phyloP scores from a whole-genome alignment of 768 basidiomycete species.

The Pleurotus djamor region DNA sequence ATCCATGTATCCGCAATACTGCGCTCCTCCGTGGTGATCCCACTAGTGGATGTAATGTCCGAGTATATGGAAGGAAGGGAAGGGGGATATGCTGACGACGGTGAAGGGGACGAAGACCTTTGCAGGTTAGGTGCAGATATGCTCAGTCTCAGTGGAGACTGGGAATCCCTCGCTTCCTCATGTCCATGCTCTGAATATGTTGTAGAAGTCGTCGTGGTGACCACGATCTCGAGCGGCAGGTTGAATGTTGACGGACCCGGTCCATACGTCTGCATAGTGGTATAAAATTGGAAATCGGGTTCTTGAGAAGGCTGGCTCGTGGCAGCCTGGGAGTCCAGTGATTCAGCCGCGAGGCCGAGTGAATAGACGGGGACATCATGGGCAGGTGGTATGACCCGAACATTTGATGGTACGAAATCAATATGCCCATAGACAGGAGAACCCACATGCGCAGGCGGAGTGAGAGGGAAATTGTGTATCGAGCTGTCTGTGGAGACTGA shows the following conservation, averaged over 20 bases:
- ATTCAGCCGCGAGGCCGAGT: not conserved
- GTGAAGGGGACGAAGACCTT: not conserved
- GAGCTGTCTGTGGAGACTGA: not conserved
- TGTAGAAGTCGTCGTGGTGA: not conserved
- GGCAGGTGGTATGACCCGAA: not conserved
- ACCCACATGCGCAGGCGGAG: not conserved
- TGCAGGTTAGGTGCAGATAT: not conserved
- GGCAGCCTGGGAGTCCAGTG: not conserved
- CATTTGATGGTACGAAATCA: not conserved
- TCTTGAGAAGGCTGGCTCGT: not conserved
- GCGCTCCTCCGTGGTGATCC: not conserved
- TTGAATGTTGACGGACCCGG: not conserved
- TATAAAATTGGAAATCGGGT: not conserved
- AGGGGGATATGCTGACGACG: not conserved
- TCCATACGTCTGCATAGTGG: not conserved
- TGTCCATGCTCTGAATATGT: not conserved
- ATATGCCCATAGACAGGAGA: not conserved
- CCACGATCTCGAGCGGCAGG: not conserved
- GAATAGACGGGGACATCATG: not conserved
- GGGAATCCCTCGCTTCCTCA: not conserved
- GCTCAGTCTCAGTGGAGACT: not conserved
- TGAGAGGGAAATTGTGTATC: not conserved
- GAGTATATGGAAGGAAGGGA: not conserved
- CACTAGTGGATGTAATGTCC: not conserved
- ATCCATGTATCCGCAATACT: not conserved